phyloP scores from a whole-genome alignment of 2,329 filamentous ascomycete species.

The Xylariaceae sp. region DNA sequence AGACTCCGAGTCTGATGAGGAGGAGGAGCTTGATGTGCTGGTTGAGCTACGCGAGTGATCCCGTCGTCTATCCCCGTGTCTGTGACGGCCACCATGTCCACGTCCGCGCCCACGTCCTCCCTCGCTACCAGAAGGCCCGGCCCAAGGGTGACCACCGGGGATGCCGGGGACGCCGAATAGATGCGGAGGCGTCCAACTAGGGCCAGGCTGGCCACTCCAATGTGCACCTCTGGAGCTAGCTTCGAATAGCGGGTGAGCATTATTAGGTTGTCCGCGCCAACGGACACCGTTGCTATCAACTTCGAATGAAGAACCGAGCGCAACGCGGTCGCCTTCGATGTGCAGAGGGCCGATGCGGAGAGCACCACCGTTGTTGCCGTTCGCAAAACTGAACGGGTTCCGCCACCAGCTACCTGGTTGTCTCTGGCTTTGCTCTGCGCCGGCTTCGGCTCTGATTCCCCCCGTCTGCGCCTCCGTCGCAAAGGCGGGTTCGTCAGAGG shows the following conservation, averaged over 20 bases:
- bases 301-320: conserved; percentile 51
- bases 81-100: conserved; percentile 11
- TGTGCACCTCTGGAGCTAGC: conserved; percentile 17
- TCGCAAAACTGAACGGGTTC: conserved; percentile 33
- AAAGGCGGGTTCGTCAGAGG: conserved; percentile 21
- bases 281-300: conserved; percentile 54
- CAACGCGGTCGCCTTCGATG: conserved; percentile 52
- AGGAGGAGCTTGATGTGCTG: conserved; percentile 43
- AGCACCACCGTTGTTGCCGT: conserved; percentile 33
- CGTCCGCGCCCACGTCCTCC: conserved; percentile 18
- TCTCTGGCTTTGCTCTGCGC: conserved; percentile 7
- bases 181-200: neutral
- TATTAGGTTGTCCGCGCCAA: conserved; percentile 52
- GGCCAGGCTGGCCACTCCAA: conserved; percentile 9
- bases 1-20: conserved; percentile 45
- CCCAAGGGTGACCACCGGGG: conserved; percentile 10
- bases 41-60: conserved; percentile 23
- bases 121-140: conserved; percentile 4
- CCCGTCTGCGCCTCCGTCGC: conserved; percentile 8
- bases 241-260: conserved; percentile 48
- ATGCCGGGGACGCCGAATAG: conserved; percentile 7
- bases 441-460: conserved; percentile 3
- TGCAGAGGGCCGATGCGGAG: conserved; percentile 49
- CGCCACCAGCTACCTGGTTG: conserved; percentile 28
- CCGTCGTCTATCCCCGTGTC: neutral